Percentiles rank a stretch among this genome's conserved stretches.
Conservation (phyloP, 2,329 filamentous ascomycete genomes). For the Sarocladium oryzae region DNA sequence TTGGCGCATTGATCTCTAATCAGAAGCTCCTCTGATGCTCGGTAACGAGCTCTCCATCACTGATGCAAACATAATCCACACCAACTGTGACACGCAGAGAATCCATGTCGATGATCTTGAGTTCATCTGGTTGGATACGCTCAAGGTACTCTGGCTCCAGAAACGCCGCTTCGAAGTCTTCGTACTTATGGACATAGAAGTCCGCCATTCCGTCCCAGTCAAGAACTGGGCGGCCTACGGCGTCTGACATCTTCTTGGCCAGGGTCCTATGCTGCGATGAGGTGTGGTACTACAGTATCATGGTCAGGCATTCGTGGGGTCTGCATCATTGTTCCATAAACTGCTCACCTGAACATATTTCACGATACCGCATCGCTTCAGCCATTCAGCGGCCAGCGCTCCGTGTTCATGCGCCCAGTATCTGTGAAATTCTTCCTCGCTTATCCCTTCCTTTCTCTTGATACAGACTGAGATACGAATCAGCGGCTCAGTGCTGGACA, state of each 20-base stretch:
- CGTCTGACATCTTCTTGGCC: constrained; percentile 4
- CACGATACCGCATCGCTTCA: constrained; percentile 3
- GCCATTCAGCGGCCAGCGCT: constrained; percentile 4
- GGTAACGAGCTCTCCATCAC: neutral
- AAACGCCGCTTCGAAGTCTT: constrained; percentile 7
- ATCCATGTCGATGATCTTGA: constrained; percentile 7
- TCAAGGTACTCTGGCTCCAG: constrained; percentile 2
- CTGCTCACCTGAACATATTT: constrained; percentile 7
- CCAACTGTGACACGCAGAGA: neutral
- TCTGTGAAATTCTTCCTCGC: neutral
- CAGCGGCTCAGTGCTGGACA: neutral
- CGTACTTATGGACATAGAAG: constrained; percentile 4
- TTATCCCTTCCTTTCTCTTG: neutral
- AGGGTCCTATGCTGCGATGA: neutral
- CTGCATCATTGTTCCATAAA: no score
- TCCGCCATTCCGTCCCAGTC: constrained; percentile 8
- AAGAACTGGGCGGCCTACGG: constrained; percentile 1
- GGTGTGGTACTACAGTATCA: constrained; percentile 1
- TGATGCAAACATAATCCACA: constrained; percentile 2
- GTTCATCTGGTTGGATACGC: constrained; percentile 2
- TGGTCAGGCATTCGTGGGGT: no score
- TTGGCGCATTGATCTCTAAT: neutral
- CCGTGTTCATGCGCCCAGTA: constrained; percentile 7
- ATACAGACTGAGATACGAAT: constrained; percentile 5
- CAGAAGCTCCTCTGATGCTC: neutral